These are phyloP conservation scores for Rosa lucieae DNA, from an alignment of 306 rosid genomes.

Conservation along the genomic window DNA sequence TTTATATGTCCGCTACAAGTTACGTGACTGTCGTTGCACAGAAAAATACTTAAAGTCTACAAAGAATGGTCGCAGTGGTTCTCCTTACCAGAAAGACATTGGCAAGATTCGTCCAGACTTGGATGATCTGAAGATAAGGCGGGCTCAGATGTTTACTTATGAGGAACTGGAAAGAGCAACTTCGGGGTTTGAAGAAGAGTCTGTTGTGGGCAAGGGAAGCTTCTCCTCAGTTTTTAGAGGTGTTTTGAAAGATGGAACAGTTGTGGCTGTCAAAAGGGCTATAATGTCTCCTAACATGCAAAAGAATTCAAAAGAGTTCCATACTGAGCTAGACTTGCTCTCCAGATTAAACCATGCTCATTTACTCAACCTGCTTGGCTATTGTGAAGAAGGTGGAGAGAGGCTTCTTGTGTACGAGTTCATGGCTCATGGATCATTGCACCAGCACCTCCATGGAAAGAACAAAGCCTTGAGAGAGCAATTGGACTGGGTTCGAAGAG, in stretches of 20 bases:
- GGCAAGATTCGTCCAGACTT: constrained; percentile 57
- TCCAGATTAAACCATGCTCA: constrained; percentile 88
- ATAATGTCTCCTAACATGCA: constrained; percentile 72
- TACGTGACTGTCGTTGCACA: constrained; percentile 64
- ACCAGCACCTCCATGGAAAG: constrained; percentile 82
- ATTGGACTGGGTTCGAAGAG: constrained; percentile 84
- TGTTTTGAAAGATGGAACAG: constrained; percentile 72
- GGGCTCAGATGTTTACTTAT: constrained; percentile 75
- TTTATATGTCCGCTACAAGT: constrained; percentile 66
- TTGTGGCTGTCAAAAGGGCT: constrained; percentile 86
- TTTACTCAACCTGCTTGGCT: constrained; percentile 80
- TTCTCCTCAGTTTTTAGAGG: constrained; percentile 87
- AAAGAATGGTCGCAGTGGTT: constrained; percentile 37
- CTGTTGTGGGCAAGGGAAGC: constrained; percentile 88
- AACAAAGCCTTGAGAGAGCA: constrained; percentile 65
- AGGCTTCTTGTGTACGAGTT: constrained; percentile 90
- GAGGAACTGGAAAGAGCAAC: constrained; percentile 83
- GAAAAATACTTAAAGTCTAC: constrained; percentile 35
- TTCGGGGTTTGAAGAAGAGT: constrained; percentile 68
- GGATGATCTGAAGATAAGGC: constrained; percentile 74
- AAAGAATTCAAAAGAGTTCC: constrained; percentile 83
- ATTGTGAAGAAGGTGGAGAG: constrained; percentile 86
- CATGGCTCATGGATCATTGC: constrained; percentile 92
- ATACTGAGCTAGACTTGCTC: constrained; percentile 81
- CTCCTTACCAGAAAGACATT: constrained; percentile 52